Base-by-base conservation (phyloP, 2,329 filamentous ascomycete species). In the Aspergillus alliaceus region DNA sequence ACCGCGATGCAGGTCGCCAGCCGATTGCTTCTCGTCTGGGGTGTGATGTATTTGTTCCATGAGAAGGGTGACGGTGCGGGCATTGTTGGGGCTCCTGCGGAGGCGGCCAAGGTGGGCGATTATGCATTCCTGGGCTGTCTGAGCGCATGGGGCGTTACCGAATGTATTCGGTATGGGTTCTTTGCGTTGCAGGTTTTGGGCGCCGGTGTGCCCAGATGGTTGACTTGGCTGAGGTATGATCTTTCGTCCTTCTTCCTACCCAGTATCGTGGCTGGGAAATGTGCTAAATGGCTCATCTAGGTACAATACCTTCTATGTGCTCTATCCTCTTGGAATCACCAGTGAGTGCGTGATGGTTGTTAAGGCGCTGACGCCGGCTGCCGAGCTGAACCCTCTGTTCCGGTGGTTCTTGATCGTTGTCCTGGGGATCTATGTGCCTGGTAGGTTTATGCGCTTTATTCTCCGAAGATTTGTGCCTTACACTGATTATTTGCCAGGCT, bases 111-210 rank as follows among this genome's bases (percentile, higher is more conserved):
- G 56, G 18, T 69, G 2, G 74, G 72, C n/a, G 74, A 77, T 60
- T 75, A 68, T 57, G 77, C 72, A 4, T 79, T 79, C 59, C 59
- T 78, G n/a, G 76, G 77, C 1, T 78, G 77, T 59, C 83, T 98
- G 57, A 69, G 88, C 55, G 93, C 95, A 31, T 98, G 95, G 93
- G 89, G 86, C 62, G 75, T 91, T 58, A 97, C 95, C 59, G 95
- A 99, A 79, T 90, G 96, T 53, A 89, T 97, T 67, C 88, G 95
- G 54, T 99, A 99, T 82, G 84, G 86, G 48, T 99, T 90, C 82
- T 98, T 98, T 73, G 89, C 90, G 34, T 82, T 92, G 67, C 86
- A 86, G 66, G 83, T 61, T 65, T 73, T 53, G 69, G 80, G 66
- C 32, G 66, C 61, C 82, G 84, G 77, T 58, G 84, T 89, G 29